Evolutionary conservation across 1,284 basidiomycete genomes (phyloP).

Genomic region (Sporisorium scitamineum): DNA sequence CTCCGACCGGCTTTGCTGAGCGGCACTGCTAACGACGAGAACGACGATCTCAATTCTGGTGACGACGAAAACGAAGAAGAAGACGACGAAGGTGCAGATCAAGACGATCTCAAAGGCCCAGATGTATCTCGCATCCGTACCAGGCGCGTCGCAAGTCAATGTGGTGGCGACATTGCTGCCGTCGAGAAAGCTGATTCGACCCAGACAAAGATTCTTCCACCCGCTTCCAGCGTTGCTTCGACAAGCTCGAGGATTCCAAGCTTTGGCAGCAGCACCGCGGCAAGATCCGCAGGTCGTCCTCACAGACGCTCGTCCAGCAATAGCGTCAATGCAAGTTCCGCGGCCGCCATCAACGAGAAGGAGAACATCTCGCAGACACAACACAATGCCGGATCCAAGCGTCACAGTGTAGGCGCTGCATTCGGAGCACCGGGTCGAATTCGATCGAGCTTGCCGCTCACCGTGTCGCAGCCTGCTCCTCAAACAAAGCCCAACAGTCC

Average conservation of each 20-base stretch:
- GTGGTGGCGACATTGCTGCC: background rate
- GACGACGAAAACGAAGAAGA: slow-evolving; percentile 5
- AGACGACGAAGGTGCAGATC: slow-evolving; percentile 8
- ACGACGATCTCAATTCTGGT: slow-evolving; percentile 1
- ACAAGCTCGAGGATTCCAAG: slow-evolving; percentile 28
- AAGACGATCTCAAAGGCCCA: slow-evolving; percentile 20
- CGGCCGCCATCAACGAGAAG: slow-evolving; percentile 11
- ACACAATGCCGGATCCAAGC: background rate
- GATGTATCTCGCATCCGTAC: slow-evolving; percentile 41
- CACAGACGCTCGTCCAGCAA: slow-evolving; percentile 19
- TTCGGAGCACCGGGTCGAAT: slow-evolving; percentile 3
- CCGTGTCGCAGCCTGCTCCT: slow-evolving; percentile 12
- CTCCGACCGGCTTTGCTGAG: slow-evolving; percentile 1
- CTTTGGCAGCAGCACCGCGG: slow-evolving; percentile 10
- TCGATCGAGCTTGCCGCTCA: slow-evolving; percentile 30
- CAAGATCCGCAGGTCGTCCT: background rate
- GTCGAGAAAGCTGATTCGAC: background rate
- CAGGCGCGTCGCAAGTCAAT: background rate
- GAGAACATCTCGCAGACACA: slow-evolving; percentile 23
- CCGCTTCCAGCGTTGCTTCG: background rate
- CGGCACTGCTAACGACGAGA: background rate
- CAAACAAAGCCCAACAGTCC: slow-evolving; percentile 1
- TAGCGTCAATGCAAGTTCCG: background rate
- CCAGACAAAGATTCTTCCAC: slow-evolving; percentile 1
- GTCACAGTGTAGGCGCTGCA: slow-evolving; percentile 11